These are phyloP conservation scores for Hypomyces perniciosus DNA, from an alignment of 2,329 filamentous ascomycete species.

Conservation along the genomic window DNA sequence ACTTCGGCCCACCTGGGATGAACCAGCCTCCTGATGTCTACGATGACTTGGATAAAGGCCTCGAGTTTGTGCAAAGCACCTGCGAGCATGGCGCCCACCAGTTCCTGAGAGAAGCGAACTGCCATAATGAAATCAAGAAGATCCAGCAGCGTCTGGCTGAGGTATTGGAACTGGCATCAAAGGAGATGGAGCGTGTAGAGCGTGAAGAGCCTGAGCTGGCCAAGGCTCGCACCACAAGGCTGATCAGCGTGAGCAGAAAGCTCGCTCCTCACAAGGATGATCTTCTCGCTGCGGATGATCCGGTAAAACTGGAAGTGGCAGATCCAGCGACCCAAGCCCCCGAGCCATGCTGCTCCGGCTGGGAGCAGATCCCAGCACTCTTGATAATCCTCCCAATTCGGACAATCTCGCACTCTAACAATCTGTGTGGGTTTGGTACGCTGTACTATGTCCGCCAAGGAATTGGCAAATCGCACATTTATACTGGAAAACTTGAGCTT, in stretches of 20 bases:
- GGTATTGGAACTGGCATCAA: slow-evolving; percentile 54
- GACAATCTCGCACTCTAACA: too few relatives aligned
- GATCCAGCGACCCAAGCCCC: neutral
- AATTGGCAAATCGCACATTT: too few relatives aligned
- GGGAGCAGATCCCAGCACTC: too few relatives aligned
- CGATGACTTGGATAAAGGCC: slow-evolving; percentile 68
- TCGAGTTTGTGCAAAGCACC: slow-evolving; percentile 74
- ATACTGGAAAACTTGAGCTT: too few relatives aligned
- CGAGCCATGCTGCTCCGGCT: too few relatives aligned
- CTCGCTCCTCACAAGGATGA: slow-evolving; percentile 25
- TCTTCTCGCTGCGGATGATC: slow-evolving; percentile 19
- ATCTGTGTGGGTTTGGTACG: too few relatives aligned
- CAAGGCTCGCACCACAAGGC: slow-evolving; percentile 45
- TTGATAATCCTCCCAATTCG: too few relatives aligned
- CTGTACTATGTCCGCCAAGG: too few relatives aligned
- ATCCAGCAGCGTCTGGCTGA: slow-evolving; percentile 60
- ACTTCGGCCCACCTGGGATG: slow-evolving; percentile 19
- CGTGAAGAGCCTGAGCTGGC: slow-evolving; percentile 45
- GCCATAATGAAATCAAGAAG: slow-evolving; percentile 66
- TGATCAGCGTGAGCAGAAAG: slow-evolving; percentile 48
- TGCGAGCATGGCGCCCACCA: slow-evolving; percentile 86
- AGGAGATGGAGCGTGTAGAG: slow-evolving; percentile 51
- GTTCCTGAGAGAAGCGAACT: slow-evolving; percentile 82
- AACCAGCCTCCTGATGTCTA: slow-evolving; percentile 45
- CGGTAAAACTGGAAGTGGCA: slow-evolving; percentile 18